Base-by-base conservation (phyloP, 2,329 filamentous ascomycete species). In the Aspergillus awamori region DNA sequence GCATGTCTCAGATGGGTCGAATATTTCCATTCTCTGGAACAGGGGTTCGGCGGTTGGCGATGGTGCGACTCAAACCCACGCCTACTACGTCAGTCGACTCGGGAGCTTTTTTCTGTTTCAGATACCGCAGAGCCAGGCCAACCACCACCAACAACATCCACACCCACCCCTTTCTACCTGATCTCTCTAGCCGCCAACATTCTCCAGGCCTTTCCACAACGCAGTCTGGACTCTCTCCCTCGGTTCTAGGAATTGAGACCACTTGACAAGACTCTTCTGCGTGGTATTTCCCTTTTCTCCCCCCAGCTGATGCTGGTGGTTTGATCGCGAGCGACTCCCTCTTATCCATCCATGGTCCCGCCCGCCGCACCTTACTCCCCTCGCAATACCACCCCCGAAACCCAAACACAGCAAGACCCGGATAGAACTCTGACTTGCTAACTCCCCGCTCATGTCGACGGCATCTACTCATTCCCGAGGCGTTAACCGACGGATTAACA, bases 401-500 rank as follows among this genome's bases (percentile, higher is more conserved):
- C 33, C 11, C 33, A 36, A 36, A 66, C 62, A 58, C 65, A 62
- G 59, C 63, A 66, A 65, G 60, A 68, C 66, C 63, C 63, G 63
- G 67, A 68, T 65, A 68, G 63, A 67, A 59, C 65, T 60, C 67
- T 52, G 59, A 58, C 17, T 33, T 30, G 39, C 28, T 41, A 56
- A n/a, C 39, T 17, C 39, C 26, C 41, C 64, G 63, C 68, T 49
- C 68, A 82, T 82, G 80, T 82, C 80, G 73, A 80, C 77, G 63
- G 76, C 79, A 70, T 81, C 80, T 61, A 76, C 64, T 56, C 77
- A 77, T 55, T 79, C 79, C 66, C 74, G 76, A 74, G 77, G 78
- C 70, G 71, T 80, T 65, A 77, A 77, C 67, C 75, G 79, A 74
- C 78, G 79, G 69, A 72, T 81, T 59, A 78, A 81, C 66, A 81